Percentiles rank a stretch among this genome's conserved stretches.
Evolutionary conservation across 176 grass and related monocot species (phyloP).

Genomic region (Hordeum marinum): DNA sequence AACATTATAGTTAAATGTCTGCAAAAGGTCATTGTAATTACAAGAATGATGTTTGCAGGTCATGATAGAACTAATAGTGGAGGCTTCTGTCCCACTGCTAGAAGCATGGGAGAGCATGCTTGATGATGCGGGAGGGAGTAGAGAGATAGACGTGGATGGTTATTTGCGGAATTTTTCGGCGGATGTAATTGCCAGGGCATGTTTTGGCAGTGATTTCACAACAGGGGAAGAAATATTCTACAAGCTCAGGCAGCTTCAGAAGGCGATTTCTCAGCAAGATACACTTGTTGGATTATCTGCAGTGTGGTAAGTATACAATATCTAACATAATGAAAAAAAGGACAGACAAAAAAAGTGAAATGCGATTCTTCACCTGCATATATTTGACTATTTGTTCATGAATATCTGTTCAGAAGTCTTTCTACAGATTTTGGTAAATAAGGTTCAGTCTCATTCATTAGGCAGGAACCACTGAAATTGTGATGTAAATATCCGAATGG

Average conservation of each 20-base stretch:
- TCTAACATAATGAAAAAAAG: neutral
- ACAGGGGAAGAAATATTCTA: constrained; percentile 13
- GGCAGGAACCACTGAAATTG: neutral
- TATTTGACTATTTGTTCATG: neutral
- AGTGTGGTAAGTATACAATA: constrained; percentile 1
- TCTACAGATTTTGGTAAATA: neutral
- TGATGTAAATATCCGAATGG: neutral
- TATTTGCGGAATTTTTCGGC: constrained; percentile 58
- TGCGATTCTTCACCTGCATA: neutral
- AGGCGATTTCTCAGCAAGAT: neutral
- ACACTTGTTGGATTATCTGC: neutral
- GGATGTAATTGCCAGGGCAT: constrained; percentile 53
- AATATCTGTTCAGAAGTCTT: neutral
- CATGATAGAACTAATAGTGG: constrained; percentile 51
- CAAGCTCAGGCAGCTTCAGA: constrained; percentile 22
- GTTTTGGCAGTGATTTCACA: constrained; percentile 27
- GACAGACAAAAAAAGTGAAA: neutral
- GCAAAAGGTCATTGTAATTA: neutral
- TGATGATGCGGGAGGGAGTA: constrained; percentile 16
- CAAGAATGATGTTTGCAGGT: constrained; percentile 26
- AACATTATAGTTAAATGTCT: neutral
- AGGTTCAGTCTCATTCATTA: neutral
- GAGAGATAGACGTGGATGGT: constrained; percentile 62
- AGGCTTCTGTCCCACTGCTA: constrained; percentile 40
- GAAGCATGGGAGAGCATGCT: constrained; percentile 53